Conservation (phyloP, 345 rosid genomes). For the Citrus australasica region DNA sequence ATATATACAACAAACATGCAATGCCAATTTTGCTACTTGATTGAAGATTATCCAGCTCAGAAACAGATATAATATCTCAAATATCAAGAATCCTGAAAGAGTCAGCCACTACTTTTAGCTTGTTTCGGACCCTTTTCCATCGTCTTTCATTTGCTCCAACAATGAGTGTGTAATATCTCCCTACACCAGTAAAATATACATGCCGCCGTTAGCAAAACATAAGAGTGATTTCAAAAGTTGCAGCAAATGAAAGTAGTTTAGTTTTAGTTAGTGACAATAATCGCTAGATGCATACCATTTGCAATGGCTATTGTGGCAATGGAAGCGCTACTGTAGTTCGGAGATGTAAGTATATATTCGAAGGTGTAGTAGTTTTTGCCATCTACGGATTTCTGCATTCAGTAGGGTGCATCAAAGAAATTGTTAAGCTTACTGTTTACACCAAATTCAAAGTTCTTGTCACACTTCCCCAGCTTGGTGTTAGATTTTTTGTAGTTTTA, state of each 20-base stretch:
- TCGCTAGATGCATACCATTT: conserved; percentile 39
- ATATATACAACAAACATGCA: background rate
- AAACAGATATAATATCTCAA: conserved; percentile 14
- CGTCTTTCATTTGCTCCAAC: conserved; percentile 76
- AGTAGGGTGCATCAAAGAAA: background rate
- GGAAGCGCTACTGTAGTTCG: conserved; percentile 57
- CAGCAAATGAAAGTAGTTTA: background rate
- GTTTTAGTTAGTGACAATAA: background rate
- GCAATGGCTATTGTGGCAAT: conserved; percentile 77
- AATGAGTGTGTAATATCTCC: conserved; percentile 68
- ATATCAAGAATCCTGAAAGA: conserved; percentile 65
- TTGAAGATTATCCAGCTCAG: background rate
- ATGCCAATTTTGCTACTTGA: background rate
- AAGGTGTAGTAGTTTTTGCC: conserved; percentile 79
- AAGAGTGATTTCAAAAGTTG: too few relatives aligned
- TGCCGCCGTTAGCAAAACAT: too few relatives aligned
- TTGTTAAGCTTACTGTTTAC: background rate
- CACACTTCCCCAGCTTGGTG: background rate
- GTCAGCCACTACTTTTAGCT: conserved; percentile 74
- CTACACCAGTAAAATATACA: conserved; percentile 14
- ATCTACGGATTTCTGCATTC: conserved; percentile 57
- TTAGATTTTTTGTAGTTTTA: background rate
- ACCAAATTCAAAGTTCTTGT: too few relatives aligned
- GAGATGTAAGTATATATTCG: conserved; percentile 70
- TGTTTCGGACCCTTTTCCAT: conserved; percentile 58